Base-by-base conservation (phyloP, 768 basidiomycete genomes). In the Pleurotus ostreatus region DNA sequence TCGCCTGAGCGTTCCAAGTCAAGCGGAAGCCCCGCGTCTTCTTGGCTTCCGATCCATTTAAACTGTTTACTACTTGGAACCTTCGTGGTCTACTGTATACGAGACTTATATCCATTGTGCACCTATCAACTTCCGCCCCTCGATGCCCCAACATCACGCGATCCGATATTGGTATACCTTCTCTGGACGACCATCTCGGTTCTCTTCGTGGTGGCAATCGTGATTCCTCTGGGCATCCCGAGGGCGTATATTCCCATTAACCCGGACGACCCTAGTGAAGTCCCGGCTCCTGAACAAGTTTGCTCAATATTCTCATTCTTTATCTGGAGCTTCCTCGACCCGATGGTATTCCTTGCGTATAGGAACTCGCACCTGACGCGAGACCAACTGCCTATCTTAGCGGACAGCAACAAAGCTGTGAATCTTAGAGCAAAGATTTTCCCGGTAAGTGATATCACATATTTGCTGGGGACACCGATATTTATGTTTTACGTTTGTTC, bases 321-420 rank as follows among this genome's bases (percentile, higher is more conserved):
- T 4, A 63, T 75, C 3, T 88, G 79, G 62, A 68, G 71, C 13
- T 89, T 79, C 70, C 67, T 88, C 61, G 81, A 88, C 57, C 73
- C 77, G 0, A 66, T 79, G 37, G 68, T 86, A 18, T 73, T 75
- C 53, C 61, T 70, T 37, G 82, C 79, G 3, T 75, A 76, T 58
- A 70, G 72, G 12, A 61, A 77, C n/a, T 66, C 74, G 4, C 81
- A 80, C 64, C 65, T 86, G 0, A 64, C 79, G 0, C 70, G 74
- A 41, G 82, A 86, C 46, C 65, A 82, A 52, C 67, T 87, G 23
- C 84, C 85, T 12, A 82, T 81, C 2, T 75, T 89, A 70, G 82
- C 84, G 2, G 86, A 89, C 58, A 81, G 81, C 55, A 87, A 89
- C 58, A 54, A 65, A 55, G 68, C 69, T 2, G 49, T 64, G 18